These are phyloP conservation scores for Mycena citricolor DNA, from an alignment of 1,284 basidiomycete genomes.

Conservation along the genomic window DNA sequence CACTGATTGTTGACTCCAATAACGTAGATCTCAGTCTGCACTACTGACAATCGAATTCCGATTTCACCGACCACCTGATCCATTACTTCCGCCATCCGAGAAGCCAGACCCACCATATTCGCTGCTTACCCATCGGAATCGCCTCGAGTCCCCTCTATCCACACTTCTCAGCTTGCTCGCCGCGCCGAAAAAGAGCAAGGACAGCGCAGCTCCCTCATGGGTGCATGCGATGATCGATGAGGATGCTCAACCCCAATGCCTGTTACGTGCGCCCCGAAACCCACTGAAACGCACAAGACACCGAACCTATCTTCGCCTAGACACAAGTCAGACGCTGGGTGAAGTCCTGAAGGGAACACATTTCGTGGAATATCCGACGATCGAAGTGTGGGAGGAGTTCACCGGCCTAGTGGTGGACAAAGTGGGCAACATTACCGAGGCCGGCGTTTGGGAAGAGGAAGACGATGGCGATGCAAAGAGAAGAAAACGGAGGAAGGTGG, in stretches of 20 bases:
- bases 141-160: slow-evolving; percentile 50
- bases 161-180: slow-evolving; percentile 47
- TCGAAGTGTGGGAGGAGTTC: slow-evolving; percentile 75
- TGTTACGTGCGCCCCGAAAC: slow-evolving; percentile 37
- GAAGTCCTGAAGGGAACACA: slow-evolving; percentile 55
- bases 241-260: slow-evolving; percentile 56
- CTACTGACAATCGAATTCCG: slow-evolving; percentile 73
- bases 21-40: slow-evolving; percentile 59
- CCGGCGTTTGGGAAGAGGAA: slow-evolving; percentile 29
- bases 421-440: slow-evolving; percentile 40
- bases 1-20: slow-evolving; percentile 5
- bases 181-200: slow-evolving; percentile 44
- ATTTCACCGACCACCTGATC: slow-evolving; percentile 52
- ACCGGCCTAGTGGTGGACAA: slow-evolving; percentile 54
- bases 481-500: slow-evolving; percentile 50
- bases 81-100: slow-evolving; percentile 40
- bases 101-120: slow-evolving; percentile 41
- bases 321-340: slow-evolving; percentile 47
- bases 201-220: slow-evolving; percentile 49
- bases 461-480: slow-evolving; percentile 48
- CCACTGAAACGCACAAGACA: slow-evolving; percentile 8
- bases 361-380: slow-evolving; percentile 80
- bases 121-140: slow-evolving; percentile 64
- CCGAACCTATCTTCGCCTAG: slow-evolving; percentile 55
- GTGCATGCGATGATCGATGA: slow-evolving; percentile 52